Evolutionary conservation across 2,329 filamentous ascomycete genomes (phyloP).

Genomic region (Neonectria neomacrospora): DNA sequence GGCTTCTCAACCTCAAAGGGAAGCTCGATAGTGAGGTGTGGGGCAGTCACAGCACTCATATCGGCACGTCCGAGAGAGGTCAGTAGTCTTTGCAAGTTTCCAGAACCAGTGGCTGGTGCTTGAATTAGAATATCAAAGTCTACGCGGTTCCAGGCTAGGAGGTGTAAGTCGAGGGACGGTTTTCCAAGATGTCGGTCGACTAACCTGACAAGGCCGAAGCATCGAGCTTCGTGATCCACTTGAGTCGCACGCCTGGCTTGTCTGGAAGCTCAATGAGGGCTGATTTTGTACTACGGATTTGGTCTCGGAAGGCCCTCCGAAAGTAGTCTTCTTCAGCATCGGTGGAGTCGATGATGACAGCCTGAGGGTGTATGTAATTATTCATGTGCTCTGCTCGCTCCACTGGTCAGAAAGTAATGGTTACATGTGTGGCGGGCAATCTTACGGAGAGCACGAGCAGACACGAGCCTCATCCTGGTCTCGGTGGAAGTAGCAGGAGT

Average conservation of each 20-base stretch:
- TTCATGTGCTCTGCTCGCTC: constrained; percentile 70
- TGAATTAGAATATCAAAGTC: constrained; percentile 87
- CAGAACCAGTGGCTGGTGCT: constrained; percentile 75
- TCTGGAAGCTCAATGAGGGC: constrained; percentile 80
- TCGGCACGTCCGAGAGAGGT: constrained; percentile 80
- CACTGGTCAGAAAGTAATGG: constrained; percentile 6
- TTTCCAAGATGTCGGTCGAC: constrained; percentile 19
- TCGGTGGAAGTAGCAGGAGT: constrained; percentile 76
- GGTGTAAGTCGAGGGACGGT: constrained; percentile 25
- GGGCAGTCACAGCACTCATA: constrained; percentile 74
- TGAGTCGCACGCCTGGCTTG: constrained; percentile 69
- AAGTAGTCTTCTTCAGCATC: constrained; percentile 76
- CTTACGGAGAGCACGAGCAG: constrained; percentile 72
- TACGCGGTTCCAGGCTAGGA: constrained; percentile 76
- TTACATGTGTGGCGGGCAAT: constrained; percentile 12
- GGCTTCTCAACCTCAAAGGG: constrained; percentile 75
- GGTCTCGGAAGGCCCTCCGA: constrained; percentile 66
- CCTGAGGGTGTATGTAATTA: constrained; percentile 80
- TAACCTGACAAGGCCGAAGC: constrained; percentile 74
- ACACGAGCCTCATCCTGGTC: constrained; percentile 72
- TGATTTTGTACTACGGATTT: constrained; percentile 62
- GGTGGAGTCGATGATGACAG: constrained; percentile 76
- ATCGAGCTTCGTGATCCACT: constrained; percentile 85
- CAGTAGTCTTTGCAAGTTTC: constrained; percentile 80
- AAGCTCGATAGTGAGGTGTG: constrained; percentile 86